phyloP scores from a whole-genome alignment of 202 grass and related monocot species.

The Alloteropsis angusta region DNA sequence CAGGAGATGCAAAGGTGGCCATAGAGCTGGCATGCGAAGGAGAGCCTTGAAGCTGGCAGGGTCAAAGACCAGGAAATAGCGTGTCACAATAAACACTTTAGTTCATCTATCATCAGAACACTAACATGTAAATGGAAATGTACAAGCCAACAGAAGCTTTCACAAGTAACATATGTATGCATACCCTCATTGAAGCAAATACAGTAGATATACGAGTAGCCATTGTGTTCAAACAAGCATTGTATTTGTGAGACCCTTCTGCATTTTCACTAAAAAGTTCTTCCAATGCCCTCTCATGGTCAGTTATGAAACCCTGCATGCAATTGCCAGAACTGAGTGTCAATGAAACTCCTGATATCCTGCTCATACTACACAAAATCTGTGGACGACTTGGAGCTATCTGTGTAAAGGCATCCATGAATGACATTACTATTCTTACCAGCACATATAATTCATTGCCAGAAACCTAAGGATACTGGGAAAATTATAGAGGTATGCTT shows the following conservation, averaged over 20 bases:
- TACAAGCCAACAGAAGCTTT: slow-evolving; percentile 9
- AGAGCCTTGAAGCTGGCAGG: not conserved
- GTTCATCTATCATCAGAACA: not conserved
- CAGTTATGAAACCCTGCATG: slow-evolving; percentile 76
- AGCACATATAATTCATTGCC: not conserved
- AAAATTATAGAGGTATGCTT: not conserved
- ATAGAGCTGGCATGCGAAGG: not conserved
- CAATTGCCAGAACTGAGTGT: not conserved
- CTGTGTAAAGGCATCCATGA: not conserved
- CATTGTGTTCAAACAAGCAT: slow-evolving; percentile 75
- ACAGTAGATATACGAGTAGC: slow-evolving; percentile 77
- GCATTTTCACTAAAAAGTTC: slow-evolving; percentile 91
- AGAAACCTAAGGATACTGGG: not conserved
- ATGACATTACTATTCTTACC: not conserved
- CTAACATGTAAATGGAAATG: not conserved
- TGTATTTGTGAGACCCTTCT: slow-evolving; percentile 68
- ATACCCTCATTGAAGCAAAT: slow-evolving; percentile 90
- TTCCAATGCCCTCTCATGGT: slow-evolving; percentile 92
- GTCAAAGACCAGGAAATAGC: not conserved
- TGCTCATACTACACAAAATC: slow-evolving; percentile 8
- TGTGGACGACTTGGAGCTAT: not conserved
- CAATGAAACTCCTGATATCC: not conserved
- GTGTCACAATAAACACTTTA: not conserved
- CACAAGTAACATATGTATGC: slow-evolving; percentile 12
- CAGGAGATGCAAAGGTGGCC: not conserved